These are phyloP conservation scores for Phytophthora fragariaefolia DNA, from an alignment of 352 stramenopile genomes.

Conservation along the genomic window DNA sequence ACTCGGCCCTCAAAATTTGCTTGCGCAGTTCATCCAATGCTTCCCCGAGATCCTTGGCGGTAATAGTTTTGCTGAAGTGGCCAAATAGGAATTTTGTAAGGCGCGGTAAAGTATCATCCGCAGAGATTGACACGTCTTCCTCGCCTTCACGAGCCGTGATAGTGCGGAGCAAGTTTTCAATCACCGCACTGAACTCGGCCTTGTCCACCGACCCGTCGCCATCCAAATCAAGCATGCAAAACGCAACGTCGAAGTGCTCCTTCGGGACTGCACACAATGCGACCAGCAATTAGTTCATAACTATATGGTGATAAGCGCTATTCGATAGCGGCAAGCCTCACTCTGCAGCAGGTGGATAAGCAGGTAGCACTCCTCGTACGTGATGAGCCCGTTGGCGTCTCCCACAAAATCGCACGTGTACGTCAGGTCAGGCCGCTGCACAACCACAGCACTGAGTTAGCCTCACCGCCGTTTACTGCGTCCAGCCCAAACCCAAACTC, in stretches of 20 bases:
- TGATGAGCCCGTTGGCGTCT: conserved; percentile 73
- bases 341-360: conserved; percentile 81
- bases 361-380: conserved; percentile 83
- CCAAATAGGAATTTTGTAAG: conserved; percentile 76
- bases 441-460: conserved; percentile 5
- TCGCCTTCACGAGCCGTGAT: conserved; percentile 41
- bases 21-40: conserved; percentile 63
- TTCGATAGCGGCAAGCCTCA: conserved; percentile 26
- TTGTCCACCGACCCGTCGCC: conserved; percentile 79
- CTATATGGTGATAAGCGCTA: no score
- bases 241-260: conserved; percentile 81
- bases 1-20: conserved; percentile 70
- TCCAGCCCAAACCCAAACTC: neutral
- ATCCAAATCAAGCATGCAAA: conserved; percentile 85
- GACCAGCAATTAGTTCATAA: neutral
- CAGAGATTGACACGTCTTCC: conserved; percentile 38
- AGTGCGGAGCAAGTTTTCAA: conserved; percentile 64
- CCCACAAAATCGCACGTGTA: conserved; percentile 82
- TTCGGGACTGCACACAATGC: conserved; percentile 61
- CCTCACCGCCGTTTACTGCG: neutral
- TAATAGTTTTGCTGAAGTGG: conserved; percentile 64
- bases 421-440: conserved; percentile 56
- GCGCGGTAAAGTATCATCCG: conserved; percentile 56
- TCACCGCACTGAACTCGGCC: conserved; percentile 72
- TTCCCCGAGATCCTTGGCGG: conserved; percentile 52